Evolutionary conservation across 495 filamentous ascomycete genomes (phyloP).

Genomic region (Penicillium egyptiacum): DNA sequence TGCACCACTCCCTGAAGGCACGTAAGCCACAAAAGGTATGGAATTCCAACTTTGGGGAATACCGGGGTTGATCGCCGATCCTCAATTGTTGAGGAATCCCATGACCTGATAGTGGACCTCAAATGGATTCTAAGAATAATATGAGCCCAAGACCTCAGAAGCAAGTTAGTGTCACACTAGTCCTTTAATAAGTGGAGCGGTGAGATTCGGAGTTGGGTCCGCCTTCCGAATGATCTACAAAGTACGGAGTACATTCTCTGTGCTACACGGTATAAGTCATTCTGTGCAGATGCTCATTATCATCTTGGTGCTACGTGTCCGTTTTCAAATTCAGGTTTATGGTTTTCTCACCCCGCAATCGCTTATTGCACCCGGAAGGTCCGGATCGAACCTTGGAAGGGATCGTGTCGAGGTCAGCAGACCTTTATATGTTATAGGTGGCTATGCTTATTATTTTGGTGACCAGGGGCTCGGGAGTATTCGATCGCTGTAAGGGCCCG

Average conservation of each 20-base stretch:
- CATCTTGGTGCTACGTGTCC: constrained; percentile 8
- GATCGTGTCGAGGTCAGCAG: constrained; percentile 8
- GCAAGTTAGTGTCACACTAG: not conserved
- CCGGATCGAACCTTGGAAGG: not conserved
- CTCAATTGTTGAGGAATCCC: constrained; percentile 13
- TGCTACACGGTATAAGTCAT: constrained; percentile 7
- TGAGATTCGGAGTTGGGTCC: constrained; percentile 7
- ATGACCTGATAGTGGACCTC: constrained; percentile 2
- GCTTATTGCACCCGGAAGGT: not conserved
- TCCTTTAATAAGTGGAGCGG: constrained; percentile 12
- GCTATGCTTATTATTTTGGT: not conserved
- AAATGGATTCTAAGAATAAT: not conserved
- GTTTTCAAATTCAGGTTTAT: no score
- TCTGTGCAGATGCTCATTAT: not conserved
- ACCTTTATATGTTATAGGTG: not conserved
- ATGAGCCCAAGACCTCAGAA: not conserved
- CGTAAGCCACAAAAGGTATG: constrained; percentile 1
- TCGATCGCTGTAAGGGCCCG: constrained; percentile 7
- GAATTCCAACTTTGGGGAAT: not conserved
- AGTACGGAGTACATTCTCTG: not conserved
- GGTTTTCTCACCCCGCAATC: constrained; percentile 8
- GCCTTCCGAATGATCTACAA: constrained; percentile 8
- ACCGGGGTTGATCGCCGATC: not conserved
- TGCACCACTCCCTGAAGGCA: not conserved
- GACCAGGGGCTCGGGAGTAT: not conserved